Evolutionary conservation across 441 rosid genomes (phyloP).

Genomic region (Biscutella auriculata): DNA sequence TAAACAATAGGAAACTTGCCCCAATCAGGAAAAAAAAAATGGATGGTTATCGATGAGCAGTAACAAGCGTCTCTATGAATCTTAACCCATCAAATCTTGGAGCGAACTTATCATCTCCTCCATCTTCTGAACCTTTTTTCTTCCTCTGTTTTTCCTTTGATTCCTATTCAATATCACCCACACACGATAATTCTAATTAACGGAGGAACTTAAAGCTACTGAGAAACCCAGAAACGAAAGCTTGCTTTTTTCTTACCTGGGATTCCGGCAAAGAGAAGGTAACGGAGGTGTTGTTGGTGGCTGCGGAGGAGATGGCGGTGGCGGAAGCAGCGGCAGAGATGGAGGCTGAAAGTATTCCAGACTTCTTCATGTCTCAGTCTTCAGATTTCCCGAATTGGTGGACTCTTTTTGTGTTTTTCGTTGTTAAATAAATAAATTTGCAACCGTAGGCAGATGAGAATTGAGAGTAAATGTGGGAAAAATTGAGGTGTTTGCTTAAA

Average conservation of each 20-base stretch:
- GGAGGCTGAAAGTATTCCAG: constrained; percentile 51
- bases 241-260: constrained; percentile 23
- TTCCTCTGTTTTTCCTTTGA: constrained; percentile 30
- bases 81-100: constrained; percentile 57
- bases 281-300: constrained; percentile 35
- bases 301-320: constrained; percentile 43
- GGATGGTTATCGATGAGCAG: constrained; percentile 46
- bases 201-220: neutral
- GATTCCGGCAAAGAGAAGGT: constrained; percentile 31
- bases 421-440: neutral
- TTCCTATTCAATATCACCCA: constrained; percentile 38
- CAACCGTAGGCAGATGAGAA: constrained; percentile 14
- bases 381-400: neutral
- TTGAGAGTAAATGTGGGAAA: constrained; percentile 2
- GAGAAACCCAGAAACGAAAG: neutral
- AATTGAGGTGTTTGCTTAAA: neutral
- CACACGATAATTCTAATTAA: no score
- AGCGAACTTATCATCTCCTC: constrained; percentile 35
- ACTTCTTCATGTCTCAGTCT: constrained; percentile 41
- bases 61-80: constrained; percentile 59
- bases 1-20: neutral
- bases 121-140: constrained; percentile 24
- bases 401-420: neutral
- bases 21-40: neutral
- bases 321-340: constrained; percentile 56